Conservation (phyloP, 345 rosid genomes). For the Luvunga scandens region DNA sequence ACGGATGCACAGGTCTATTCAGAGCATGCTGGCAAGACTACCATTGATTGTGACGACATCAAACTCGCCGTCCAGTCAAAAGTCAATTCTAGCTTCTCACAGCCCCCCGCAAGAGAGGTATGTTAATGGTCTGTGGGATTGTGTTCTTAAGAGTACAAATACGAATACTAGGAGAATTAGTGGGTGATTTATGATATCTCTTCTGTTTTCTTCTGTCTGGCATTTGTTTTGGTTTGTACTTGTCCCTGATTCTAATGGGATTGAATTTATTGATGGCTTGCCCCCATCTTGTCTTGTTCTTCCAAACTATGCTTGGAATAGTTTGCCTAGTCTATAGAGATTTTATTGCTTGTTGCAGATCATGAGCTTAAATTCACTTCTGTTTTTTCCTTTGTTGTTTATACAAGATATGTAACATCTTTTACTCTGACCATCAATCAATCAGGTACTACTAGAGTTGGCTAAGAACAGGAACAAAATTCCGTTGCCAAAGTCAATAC, state of each 20-base stretch:
- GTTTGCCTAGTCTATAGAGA: neutral
- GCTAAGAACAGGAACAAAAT: constrained; percentile 83
- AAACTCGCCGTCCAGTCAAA: constrained; percentile 90
- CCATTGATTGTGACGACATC: constrained; percentile 79
- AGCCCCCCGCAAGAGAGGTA: constrained; percentile 96
- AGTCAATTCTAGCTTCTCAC: constrained; percentile 89
- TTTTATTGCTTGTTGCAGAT: neutral
- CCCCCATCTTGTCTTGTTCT: neutral
- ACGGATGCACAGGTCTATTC: constrained; percentile 90
- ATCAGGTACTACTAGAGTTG: constrained; percentile 66
- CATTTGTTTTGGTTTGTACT: neutral
- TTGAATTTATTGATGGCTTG: neutral
- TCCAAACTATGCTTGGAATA: neutral
- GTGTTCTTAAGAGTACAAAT: neutral
- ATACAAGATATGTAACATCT: neutral
- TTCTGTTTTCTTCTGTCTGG: neutral
- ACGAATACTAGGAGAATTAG: neutral
- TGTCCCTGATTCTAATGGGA: neutral
- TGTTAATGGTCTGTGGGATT: neutral
- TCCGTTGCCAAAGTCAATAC: constrained; percentile 73
- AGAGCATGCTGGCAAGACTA: constrained; percentile 79
- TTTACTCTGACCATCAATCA: constrained; percentile 16
- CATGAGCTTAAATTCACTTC: neutral
- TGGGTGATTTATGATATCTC: neutral
- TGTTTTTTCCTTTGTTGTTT: neutral